Conservation (phyloP, 2,329 filamentous ascomycete species). For the Exophiala dermatitidis region DNA sequence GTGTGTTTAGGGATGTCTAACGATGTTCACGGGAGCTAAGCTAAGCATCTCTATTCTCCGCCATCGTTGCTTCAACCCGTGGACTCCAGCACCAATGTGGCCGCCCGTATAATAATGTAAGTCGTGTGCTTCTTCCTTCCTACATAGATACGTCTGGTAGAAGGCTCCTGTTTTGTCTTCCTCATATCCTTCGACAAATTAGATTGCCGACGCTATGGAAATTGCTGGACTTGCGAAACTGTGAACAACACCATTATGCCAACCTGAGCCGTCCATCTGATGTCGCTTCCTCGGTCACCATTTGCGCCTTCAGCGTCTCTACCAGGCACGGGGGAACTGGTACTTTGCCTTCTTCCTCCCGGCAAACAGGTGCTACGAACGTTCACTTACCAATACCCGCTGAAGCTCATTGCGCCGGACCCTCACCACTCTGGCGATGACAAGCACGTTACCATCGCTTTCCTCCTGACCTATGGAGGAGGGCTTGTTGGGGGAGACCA, state of each 20-base stretch:
- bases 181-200: too few species aligned
- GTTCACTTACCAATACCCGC: constrained; percentile 83
- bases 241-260: too few species aligned
- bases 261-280: neutral
- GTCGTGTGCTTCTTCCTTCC: too few species aligned
- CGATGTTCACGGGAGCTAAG: neutral
- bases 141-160: too few species aligned
- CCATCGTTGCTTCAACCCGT: neutral
- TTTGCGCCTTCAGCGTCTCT: constrained; percentile 67
- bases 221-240: too few species aligned
- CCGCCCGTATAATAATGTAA: neutral
- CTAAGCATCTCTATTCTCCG: neutral
- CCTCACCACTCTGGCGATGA: constrained; percentile 53
- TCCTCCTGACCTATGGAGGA: constrained; percentile 88
- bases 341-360: constrained; percentile 65
- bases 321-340: constrained; percentile 71
- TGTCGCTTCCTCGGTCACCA: constrained; percentile 49
- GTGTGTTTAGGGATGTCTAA: too few species aligned
- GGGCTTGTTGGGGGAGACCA: constrained; percentile 83
- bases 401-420: constrained; percentile 83
- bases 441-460: constrained; percentile 49
- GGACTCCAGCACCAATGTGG: neutral
- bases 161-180: too few species aligned
- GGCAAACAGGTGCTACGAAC: constrained; percentile 63
- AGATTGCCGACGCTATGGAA: too few species aligned